These are phyloP conservation scores for Phyllosticta citrichinensis DNA, from an alignment of 2,329 filamentous ascomycete genomes.

Conservation along the genomic window DNA sequence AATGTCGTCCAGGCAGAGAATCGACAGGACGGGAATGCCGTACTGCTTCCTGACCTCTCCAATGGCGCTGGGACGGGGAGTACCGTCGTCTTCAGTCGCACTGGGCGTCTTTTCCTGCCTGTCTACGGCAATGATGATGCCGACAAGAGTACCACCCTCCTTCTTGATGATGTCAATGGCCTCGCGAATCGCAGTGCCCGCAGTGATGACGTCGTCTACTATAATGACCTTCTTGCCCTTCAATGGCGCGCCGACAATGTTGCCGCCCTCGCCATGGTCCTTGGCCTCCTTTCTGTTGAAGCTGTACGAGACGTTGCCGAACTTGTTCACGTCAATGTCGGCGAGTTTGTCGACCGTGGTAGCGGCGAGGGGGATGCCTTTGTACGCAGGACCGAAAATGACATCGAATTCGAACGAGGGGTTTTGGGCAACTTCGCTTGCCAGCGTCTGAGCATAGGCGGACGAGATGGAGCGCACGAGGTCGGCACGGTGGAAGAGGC, in stretches of 20 bases:
- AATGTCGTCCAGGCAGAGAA: conserved; percentile 77
- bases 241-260: conserved; percentile 78
- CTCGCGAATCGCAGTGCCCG: conserved; percentile 87
- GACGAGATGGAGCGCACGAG: conserved; percentile 68
- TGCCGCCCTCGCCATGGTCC: conserved; percentile 88
- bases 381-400: conserved; percentile 91
- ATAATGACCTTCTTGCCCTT: conserved; percentile 81
- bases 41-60: conserved; percentile 77
- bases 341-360: conserved; percentile 67
- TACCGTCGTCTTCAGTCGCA: conserved; percentile 50
- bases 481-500: conserved; percentile 73
- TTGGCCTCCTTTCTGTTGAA: conserved; percentile 97
- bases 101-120: conserved; percentile 71
- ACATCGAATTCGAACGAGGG: conserved; percentile 60
- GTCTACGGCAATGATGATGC: conserved; percentile 82
- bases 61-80: conserved; percentile 68
- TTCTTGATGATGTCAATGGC: conserved; percentile 80
- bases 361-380: conserved; percentile 85
- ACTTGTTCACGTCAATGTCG: conserved; percentile 55
- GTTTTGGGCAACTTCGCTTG: conserved; percentile 33
- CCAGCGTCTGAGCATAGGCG: conserved; percentile 62
- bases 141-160: conserved; percentile 75
- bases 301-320: conserved; percentile 64
- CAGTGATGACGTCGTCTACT: conserved; percentile 94
- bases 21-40: conserved; percentile 71